Conservation (phyloP, 2,329 filamentous ascomycete species). For the Scopulariopsis brevicaulis region DNA sequence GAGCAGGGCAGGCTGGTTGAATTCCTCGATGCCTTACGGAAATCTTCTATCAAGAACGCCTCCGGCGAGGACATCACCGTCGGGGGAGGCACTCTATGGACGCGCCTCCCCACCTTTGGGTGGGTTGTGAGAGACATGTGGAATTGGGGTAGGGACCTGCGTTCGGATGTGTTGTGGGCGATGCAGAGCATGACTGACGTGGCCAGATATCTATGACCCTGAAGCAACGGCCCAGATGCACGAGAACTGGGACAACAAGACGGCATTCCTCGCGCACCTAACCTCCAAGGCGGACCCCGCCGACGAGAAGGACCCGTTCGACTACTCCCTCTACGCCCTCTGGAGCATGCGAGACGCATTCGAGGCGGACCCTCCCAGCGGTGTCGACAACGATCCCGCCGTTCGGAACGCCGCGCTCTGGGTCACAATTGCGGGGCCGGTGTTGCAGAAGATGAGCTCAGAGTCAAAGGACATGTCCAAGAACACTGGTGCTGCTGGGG, state of each 20-base stretch:
- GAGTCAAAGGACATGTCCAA: constrained; percentile 6
- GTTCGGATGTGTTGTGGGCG: background rate
- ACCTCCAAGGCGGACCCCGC: constrained; percentile 8
- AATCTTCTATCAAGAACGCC: constrained; percentile 7
- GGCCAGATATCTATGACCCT: constrained; percentile 9
- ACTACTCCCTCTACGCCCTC: constrained; percentile 16
- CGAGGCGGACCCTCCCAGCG: constrained; percentile 9
- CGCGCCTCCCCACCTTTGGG: constrained; percentile 15
- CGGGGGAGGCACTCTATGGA: constrained; percentile 13
- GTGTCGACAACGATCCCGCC: constrained; percentile 3
- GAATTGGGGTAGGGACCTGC: constrained; percentile 14
- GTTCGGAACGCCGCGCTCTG: constrained; percentile 13
- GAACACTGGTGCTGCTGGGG: constrained; percentile 9
- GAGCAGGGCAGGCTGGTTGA: constrained; percentile 12
- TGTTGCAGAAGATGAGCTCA: constrained; percentile 8
- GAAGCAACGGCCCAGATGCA: constrained; percentile 6
- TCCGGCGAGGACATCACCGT: constrained; percentile 10
- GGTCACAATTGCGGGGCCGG: constrained; percentile 10
- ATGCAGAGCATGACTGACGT: background rate
- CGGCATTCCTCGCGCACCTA: constrained; percentile 14
- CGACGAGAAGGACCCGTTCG: constrained; percentile 7
- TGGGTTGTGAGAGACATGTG: constrained; percentile 14
- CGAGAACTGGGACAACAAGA: constrained; percentile 10
- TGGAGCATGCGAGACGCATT: constrained; percentile 16
- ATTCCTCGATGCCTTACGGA: constrained; percentile 10